Base-by-base conservation (phyloP, 257 asterid species). In the Solanum ossicruentum region DNA sequence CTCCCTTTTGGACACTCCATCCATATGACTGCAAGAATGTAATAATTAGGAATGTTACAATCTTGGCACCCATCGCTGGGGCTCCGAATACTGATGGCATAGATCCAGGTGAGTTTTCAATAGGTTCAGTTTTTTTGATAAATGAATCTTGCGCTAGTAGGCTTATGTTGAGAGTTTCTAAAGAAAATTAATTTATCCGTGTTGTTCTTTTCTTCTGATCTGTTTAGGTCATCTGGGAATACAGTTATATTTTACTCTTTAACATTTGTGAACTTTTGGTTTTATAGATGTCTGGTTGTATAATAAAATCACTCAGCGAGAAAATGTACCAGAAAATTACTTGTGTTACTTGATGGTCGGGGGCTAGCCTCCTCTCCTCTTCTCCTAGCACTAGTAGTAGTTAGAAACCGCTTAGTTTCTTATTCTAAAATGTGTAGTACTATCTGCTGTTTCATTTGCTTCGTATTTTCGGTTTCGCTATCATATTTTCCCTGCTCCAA, bases 81-180 rank as follows among this genome's bases (percentile, higher is more conserved):
- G 93, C 93, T 87, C 93, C 93, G 17, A 88, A 90, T 83, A 90
- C 93, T 28, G 93, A 90, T 84, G 92, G 92, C 81, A 88, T 88
- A 69, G 89, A 90, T 88, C 90, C 92, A 28, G 92, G 92, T 88
- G 78, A 87, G 87, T 87, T 47, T 57, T 49, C 1, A 3, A 45
- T 52, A 52, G 47, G 65, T 77, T 51, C 60, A 52, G 0, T 0
- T 18, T 39, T 69, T 39, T 5, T 69, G 3, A 66, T 66, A 66
- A 63, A 12, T 66, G 20, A 15, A 36, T 69, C 15, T 69, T 66
- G 73, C 0, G 52, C 52, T 36, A 16, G 51, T 69, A 36, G 26
- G 7, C 23, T 36, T 69, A 69, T 5, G n/a, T 7, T 69, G 6
- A 28, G n/a, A 3, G 8, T 13, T 66, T 28, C 49, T 67, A 8